Base-by-base conservation (phyloP, 306 rosid species). In the Hippophae rhamnoides region DNA sequence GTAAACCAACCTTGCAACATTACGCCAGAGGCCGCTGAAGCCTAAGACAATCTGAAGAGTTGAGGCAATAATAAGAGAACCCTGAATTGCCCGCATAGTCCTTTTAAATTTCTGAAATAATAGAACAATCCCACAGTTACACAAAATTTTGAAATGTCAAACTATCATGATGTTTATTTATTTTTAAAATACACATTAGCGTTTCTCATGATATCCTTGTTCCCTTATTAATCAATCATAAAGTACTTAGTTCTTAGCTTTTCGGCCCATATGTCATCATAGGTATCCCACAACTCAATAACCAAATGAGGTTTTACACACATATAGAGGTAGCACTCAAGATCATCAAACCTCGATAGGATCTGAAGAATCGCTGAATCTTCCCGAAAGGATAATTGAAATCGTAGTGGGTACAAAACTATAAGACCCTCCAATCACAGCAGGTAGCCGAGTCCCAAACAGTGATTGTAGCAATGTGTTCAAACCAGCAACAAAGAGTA, bases 1-100 rank as follows among this genome's bases (percentile, higher is more conserved):
- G 3, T 27, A 47, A 70, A 76, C 94, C 53, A 70, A 93, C 99
- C 99, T 88, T 72, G 95, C 73, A 75, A 89, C 99, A 66, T 93
- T 93, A 47, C 99, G 99, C 99, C 99, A 93, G 26, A 93, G 97
- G 71, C 99, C 99, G 69, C 99, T 93, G 81, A 93, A 93, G 65
- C 99, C 99, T 54, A 93, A 74, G 74, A 93, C 94, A 75, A 93
- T 93, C 84, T 93, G 99, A 77, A 93, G 95, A 71, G 95, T 88
- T 69, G 99, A 93, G 62, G 99, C 99, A 48, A 93, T 75, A 70
- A 93, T 88, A 63, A 93, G 90, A 69, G 97, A 66, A 27, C 99
- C 99, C 81, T 93, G 99, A 65, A 72, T 93, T 31, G 99, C 95
- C 68, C 95, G 87, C 97, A 93, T 93, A 66, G 76, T 93, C 85